These are phyloP conservation scores for Chamaenerion angustifolium DNA, from an alignment of 345 rosid genomes.

Conservation along the genomic window DNA sequence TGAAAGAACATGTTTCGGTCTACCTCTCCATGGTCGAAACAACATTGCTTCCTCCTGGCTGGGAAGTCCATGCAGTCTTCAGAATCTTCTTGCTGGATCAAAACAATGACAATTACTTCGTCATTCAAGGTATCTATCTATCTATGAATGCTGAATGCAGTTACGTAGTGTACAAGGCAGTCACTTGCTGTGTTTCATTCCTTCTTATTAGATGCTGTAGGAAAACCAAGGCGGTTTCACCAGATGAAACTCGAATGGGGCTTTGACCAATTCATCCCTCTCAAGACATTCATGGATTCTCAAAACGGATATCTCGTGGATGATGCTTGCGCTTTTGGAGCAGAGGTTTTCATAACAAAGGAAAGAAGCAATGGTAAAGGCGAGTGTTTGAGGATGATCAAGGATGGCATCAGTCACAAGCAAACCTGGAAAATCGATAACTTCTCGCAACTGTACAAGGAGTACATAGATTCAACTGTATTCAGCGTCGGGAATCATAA, in stretches of 20 bases:
- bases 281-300: constrained; percentile 11
- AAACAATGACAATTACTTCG: constrained; percentile 17
- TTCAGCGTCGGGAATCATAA: constrained; percentile 17
- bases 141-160: not conserved
- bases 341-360: constrained; percentile 23
- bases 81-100: constrained; percentile 41
- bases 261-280: constrained; percentile 20
- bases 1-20: constrained; percentile 33
- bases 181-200: not conserved
- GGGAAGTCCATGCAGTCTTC: constrained; percentile 35
- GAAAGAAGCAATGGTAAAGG: constrained; percentile 22
- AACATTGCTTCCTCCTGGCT: constrained; percentile 24
- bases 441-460: constrained; percentile 12
- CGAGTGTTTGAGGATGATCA: constrained; percentile 19
- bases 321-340: constrained; percentile 27
- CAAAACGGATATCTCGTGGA: constrained; percentile 25
- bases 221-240: constrained; percentile 23
- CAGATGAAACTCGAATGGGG: constrained; percentile 25
- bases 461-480: constrained; percentile 9
- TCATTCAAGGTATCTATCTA: constrained; percentile 19
- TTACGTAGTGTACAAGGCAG: not conserved
- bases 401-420: constrained; percentile 7
- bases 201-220: constrained; percentile 14
- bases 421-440: constrained; percentile 23
- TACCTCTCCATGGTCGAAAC: constrained; percentile 37